A percentile compares a stretch with the other conserved stretches of the same genome.
These are phyloP conservation scores for Fusarium floridanum DNA, from an alignment of 2,329 filamentous ascomycete genomes.

Conservation along the genomic window DNA sequence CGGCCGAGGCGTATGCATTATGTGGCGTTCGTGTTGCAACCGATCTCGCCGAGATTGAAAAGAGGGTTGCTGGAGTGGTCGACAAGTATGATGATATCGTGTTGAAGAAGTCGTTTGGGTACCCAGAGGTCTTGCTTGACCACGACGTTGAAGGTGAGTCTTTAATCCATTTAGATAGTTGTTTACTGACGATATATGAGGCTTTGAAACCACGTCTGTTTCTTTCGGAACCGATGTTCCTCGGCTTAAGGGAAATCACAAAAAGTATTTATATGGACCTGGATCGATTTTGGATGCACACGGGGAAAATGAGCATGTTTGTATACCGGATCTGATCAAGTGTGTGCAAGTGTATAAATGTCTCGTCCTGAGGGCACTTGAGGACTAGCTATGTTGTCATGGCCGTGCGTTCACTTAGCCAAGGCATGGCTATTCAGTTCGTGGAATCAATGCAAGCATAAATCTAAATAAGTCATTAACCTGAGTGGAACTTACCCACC, in stretches of 20 bases:
- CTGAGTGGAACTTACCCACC: background rate
- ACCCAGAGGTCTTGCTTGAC: background rate
- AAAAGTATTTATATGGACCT: slow-evolving; percentile 55
- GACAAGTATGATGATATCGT: background rate
- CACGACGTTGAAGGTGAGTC: slow-evolving; percentile 14
- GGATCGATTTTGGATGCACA: slow-evolving; percentile 56
- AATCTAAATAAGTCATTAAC: no score
- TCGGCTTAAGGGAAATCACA: slow-evolving; percentile 48
- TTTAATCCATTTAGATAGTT: slow-evolving; percentile 46
- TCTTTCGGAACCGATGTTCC: slow-evolving; percentile 57
- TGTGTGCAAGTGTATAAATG: background rate
- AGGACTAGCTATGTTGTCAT: background rate
- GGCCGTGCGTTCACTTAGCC: background rate
- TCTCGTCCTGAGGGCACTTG: background rate
- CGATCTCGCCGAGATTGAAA: background rate
- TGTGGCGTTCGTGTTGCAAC: background rate
- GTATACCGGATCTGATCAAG: background rate
- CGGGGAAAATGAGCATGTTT: slow-evolving; percentile 28
- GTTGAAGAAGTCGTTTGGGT: background rate
- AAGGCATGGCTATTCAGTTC: background rate
- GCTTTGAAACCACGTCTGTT: slow-evolving; percentile 53
- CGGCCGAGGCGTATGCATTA: background rate
- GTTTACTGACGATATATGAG: slow-evolving; percentile 40
- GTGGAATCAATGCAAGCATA: no score
- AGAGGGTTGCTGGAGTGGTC: background rate